Evolutionary conservation across 352 stramenopile species (phyloP).

Genomic region (Aphanomyces euteiches): DNA sequence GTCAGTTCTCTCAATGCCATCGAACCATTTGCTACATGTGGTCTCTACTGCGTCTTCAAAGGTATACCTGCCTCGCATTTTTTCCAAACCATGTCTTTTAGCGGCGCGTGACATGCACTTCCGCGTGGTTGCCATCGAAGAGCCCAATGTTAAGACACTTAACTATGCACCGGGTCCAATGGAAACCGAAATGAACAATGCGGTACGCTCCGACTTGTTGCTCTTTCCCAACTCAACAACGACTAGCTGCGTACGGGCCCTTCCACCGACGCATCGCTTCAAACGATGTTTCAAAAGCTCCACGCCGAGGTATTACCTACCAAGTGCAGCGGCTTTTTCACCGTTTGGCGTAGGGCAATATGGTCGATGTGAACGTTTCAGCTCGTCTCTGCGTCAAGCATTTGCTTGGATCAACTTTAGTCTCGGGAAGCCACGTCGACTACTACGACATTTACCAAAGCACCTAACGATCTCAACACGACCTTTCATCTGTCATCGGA

Average conservation of each 20-base stretch:
- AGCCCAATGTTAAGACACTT: slow-evolving; percentile 44
- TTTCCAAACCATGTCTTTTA: neutral
- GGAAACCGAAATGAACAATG: slow-evolving; percentile 81
- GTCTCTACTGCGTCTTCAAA: slow-evolving; percentile 82
- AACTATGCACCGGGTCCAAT: slow-evolving; percentile 86
- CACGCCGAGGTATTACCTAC: slow-evolving; percentile 37
- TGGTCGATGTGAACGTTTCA: slow-evolving; percentile 47
- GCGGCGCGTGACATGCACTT: slow-evolving; percentile 86
- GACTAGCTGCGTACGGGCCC: slow-evolving; percentile 46
- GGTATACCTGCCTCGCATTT: slow-evolving; percentile 8
- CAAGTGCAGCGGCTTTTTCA: neutral
- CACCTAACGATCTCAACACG: neutral
- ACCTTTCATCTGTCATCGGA: no score
- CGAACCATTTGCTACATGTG: slow-evolving; percentile 70
- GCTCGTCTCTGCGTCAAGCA: slow-evolving; percentile 59
- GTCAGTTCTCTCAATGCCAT: slow-evolving; percentile 83
- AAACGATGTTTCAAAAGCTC: slow-evolving; percentile 48
- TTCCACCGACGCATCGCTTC: slow-evolving; percentile 40
- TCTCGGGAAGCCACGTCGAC: slow-evolving; percentile 68
- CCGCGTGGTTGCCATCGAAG: slow-evolving; percentile 60
- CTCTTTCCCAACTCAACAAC: neutral
- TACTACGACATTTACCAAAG: slow-evolving; percentile 51
- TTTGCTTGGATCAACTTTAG: slow-evolving; percentile 46
- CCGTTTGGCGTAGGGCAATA: neutral
- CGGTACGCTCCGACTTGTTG: slow-evolving; percentile 31